These are phyloP conservation scores for Pelargonium myrrhifolium DNA, from an alignment of 441 rosid species.

Conservation along the genomic window DNA sequence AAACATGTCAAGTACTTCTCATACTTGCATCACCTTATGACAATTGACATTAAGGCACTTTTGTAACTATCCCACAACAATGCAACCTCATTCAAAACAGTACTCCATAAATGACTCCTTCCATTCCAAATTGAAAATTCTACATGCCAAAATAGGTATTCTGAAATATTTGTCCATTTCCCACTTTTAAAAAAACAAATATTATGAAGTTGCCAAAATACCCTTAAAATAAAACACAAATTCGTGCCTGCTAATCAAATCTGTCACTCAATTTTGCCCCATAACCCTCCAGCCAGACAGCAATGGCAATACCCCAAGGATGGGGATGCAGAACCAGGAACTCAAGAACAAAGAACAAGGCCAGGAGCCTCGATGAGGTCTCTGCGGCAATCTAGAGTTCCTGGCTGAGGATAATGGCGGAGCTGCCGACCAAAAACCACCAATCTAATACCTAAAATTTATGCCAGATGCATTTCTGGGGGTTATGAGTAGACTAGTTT, in stretches of 20 bases:
- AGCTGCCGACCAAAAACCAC: background rate
- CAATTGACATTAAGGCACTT: background rate
- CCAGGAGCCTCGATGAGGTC: background rate
- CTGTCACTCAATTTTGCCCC: constrained; percentile 1
- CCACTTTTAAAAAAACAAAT: too few species aligned
- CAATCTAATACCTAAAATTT: background rate
- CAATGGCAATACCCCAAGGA: constrained; percentile 2
- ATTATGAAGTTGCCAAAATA: too few species aligned
- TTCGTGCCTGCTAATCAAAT: background rate
- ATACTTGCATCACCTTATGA: background rate
- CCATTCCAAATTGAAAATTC: background rate
- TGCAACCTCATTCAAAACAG: background rate
- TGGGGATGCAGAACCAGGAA: background rate
- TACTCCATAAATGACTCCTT: background rate
- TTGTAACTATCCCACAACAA: background rate
- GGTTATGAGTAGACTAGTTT: background rate
- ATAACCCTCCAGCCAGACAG: background rate
- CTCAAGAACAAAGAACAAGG: background rate
- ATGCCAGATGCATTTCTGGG: too few species aligned
- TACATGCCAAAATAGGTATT: background rate
- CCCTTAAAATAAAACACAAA: background rate
- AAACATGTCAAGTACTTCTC: constrained; percentile 6
- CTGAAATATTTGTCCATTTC: background rate
- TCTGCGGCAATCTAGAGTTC: background rate
- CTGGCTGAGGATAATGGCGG: background rate